Percentiles rank a stretch among this genome's conserved stretches.
phyloP scores from a whole-genome alignment of 495 filamentous ascomycete species.

The Hyaloscypha finlandica region DNA sequence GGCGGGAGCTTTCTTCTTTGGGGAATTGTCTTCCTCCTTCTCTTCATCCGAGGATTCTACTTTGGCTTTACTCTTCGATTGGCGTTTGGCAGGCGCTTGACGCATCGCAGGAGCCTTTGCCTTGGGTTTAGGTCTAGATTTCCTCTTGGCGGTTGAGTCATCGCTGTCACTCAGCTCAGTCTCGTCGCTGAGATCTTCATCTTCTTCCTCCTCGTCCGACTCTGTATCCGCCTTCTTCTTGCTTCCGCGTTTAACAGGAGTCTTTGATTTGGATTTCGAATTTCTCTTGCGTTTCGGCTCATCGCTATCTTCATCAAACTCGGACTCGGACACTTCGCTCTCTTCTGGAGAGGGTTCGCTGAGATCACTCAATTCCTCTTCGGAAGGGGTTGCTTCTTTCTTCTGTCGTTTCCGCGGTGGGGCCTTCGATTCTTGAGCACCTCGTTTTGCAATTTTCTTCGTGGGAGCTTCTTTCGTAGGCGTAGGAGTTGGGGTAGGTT shows the following conservation, averaged over 20 bases:
- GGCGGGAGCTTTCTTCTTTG: slow-evolving; percentile 9
- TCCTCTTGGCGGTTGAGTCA: not conserved
- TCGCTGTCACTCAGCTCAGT: slow-evolving; percentile 3
- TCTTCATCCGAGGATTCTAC: slow-evolving; percentile 1
- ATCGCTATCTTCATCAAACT: slow-evolving; percentile 24
- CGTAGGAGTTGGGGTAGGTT: slow-evolving; percentile 13
- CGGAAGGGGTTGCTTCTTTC: slow-evolving; percentile 26
- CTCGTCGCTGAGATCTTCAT: not conserved
- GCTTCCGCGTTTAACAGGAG: slow-evolving; percentile 13
- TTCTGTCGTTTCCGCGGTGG: slow-evolving; percentile 29
- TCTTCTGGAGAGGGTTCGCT: slow-evolving; percentile 18
- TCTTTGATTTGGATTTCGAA: slow-evolving; percentile 20
- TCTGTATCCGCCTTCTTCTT: slow-evolving; percentile 16
- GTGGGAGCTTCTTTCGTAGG: slow-evolving; percentile 7
- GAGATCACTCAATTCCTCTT: slow-evolving; percentile 10
- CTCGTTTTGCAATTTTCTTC: slow-evolving; percentile 26
- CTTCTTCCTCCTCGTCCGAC: slow-evolving; percentile 8
- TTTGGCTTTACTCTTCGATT: slow-evolving; percentile 3
- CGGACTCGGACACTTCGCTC: slow-evolving; percentile 32
- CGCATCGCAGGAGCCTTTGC: slow-evolving; percentile 16
- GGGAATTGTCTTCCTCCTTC: slow-evolving; percentile 14
- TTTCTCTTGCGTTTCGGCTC: slow-evolving; percentile 36
- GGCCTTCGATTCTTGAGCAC: slow-evolving; percentile 19
- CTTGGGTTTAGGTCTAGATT: slow-evolving; percentile 21
- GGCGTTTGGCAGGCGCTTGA: slow-evolving; percentile 16